phyloP scores from a whole-genome alignment of 371 early-diverging fungal species.

The Mucor saturninus region DNA sequence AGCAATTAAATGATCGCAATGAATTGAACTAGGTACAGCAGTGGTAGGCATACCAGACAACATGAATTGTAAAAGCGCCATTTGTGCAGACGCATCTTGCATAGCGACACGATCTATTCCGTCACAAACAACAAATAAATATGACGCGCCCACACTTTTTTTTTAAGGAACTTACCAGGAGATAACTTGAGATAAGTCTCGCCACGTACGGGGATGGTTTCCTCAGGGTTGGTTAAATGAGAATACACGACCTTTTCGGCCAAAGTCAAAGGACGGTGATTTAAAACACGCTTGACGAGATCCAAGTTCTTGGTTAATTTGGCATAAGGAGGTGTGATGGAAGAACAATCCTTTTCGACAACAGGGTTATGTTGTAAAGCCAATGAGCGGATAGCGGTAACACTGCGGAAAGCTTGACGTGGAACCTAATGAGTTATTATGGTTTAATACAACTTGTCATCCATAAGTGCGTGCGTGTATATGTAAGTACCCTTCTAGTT shows the following conservation, averaged over 20 bases:
- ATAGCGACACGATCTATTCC: conserved; percentile 76
- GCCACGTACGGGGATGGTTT: conserved; percentile 70
- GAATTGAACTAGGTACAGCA: conserved; percentile 89
- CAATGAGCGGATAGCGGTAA: conserved; percentile 20
- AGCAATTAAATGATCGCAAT: conserved; percentile 93
- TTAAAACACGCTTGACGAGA: conserved; percentile 58
- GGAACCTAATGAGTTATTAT: background rate
- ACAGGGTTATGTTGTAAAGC: conserved; percentile 48
- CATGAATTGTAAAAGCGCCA: conserved; percentile 95
- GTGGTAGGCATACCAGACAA: conserved; percentile 83
- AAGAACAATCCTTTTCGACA: conserved; percentile 55
- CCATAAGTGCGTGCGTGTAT: background rate
- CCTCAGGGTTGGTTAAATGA: conserved; percentile 84
- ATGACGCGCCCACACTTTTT: background rate
- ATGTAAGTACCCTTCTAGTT: conserved; percentile 17
- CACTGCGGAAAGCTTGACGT: conserved; percentile 7
- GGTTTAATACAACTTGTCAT: no score
- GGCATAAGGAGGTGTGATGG: conserved; percentile 66
- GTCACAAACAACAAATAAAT: background rate
- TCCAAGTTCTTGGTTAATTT: conserved; percentile 59
- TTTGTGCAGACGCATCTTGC: conserved; percentile 87
- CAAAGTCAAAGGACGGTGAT: conserved; percentile 77
- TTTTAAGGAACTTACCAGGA: conserved; percentile 56
- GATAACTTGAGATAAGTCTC: conserved; percentile 73
- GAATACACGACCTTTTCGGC: conserved; percentile 96